Conservation (phyloP, 2,329 filamentous ascomycete genomes). For the Pseudogymnoascus sp. region DNA sequence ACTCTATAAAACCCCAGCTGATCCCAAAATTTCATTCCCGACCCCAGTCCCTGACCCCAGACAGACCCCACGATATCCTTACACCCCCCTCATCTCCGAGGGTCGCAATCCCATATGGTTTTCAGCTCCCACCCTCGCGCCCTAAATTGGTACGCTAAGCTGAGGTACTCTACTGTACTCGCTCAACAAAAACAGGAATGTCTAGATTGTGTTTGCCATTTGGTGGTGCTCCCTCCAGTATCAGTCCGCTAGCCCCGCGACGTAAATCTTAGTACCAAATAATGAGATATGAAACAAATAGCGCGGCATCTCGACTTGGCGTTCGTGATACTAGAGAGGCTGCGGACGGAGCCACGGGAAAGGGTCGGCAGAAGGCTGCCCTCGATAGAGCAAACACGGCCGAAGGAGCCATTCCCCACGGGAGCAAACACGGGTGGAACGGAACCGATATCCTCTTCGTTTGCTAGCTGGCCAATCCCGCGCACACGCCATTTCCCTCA, state of each 20-base stretch:
- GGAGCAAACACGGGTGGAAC: not conserved
- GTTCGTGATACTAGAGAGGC: not conserved
- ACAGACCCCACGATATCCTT: not conserved
- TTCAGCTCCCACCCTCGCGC: not conserved
- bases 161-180: not conserved
- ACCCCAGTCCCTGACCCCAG: not conserved
- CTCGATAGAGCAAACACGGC: not conserved
- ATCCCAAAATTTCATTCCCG: not conserved
- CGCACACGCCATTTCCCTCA: not conserved
- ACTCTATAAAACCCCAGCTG: not conserved
- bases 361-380: not conserved
- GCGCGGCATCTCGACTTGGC: not conserved
- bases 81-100: slow-evolving; percentile 6
- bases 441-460: not conserved
- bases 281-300: not conserved
- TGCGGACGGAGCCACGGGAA: not conserved
- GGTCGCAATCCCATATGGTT: not conserved
- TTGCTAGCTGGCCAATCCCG: not conserved
- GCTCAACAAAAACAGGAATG: not conserved
- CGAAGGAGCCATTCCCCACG: not conserved
- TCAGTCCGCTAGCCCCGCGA: not conserved
- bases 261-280: not conserved
- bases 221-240: too few relatives aligned
- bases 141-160: not conserved
- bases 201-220: not conserved